These are phyloP conservation scores for Saccharomycopsis babjevae DNA, from an alignment of 805 yeast genomes.

Conservation along the genomic window DNA sequence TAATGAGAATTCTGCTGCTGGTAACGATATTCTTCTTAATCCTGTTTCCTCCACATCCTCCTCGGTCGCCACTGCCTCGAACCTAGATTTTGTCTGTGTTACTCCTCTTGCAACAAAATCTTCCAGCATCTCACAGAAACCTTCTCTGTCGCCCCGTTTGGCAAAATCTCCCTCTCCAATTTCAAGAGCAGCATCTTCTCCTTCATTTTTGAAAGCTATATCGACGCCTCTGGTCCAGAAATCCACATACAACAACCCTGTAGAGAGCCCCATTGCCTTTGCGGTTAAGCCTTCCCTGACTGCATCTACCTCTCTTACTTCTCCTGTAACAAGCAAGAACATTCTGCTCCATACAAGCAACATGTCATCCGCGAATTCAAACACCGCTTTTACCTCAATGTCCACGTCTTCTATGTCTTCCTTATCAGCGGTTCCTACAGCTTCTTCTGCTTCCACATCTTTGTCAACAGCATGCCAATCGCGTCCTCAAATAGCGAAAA, in stretches of 20 bases:
- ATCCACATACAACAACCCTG: background rate
- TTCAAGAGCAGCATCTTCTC: background rate
- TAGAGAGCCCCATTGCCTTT: background rate
- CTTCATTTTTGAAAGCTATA: background rate
- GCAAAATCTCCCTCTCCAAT: background rate
- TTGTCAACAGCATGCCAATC: conserved; percentile 12
- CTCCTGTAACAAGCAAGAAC: background rate
- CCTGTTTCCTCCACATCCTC: background rate
- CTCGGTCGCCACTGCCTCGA: background rate
- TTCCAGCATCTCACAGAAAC: too few species aligned
- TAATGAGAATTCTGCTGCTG: too few species aligned
- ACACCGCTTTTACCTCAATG: background rate
- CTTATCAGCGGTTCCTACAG: background rate
- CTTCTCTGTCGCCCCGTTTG: too few species aligned
- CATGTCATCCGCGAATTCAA: background rate
- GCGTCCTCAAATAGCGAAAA: conserved; percentile 10
- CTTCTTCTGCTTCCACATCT: conserved; percentile 5
- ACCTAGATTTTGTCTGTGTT: too few species aligned
- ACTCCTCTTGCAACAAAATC: too few species aligned
- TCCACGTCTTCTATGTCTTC: background rate
- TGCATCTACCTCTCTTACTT: background rate
- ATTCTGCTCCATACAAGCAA: background rate
- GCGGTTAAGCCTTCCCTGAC: background rate
- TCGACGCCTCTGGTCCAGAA: background rate
- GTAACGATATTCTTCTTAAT: too few species aligned